Conservation (phyloP, 2,329 filamentous ascomycete genomes). For the Arthrinium phaeospermum region DNA sequence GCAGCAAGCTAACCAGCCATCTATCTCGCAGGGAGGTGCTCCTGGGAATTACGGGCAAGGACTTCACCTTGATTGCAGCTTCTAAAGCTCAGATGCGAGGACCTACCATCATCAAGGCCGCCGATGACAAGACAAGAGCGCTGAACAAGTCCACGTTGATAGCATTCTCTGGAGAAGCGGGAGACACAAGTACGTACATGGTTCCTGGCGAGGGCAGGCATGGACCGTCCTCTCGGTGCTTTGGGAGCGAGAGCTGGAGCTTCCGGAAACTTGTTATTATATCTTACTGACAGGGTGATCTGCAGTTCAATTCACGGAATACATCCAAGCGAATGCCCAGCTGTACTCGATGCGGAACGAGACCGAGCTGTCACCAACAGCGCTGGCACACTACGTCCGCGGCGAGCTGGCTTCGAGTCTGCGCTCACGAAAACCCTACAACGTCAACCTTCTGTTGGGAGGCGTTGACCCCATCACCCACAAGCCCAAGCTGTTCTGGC, state of each 20-base stretch:
- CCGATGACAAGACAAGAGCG: slow-evolving; percentile 93
- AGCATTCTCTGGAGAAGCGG: slow-evolving; percentile 94
- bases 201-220: slow-evolving; percentile 20
- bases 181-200: slow-evolving; percentile 78
- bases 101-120: slow-evolving; percentile 91
- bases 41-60: slow-evolving; percentile 97
- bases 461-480: slow-evolving; percentile 91
- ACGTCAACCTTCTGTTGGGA: slow-evolving; percentile 93
- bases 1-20: slow-evolving; percentile 8
- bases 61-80: slow-evolving; percentile 97
- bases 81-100: slow-evolving; percentile 99
- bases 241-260: not conserved
- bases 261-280: not conserved
- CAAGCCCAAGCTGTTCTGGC: slow-evolving; percentile 93
- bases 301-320: slow-evolving; percentile 97
- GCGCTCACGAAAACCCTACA: slow-evolving; percentile 92
- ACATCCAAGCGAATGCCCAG: slow-evolving; percentile 97
- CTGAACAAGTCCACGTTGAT: slow-evolving; percentile 95
- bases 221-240: not conserved
- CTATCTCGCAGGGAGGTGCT: slow-evolving; percentile 81
- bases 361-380: slow-evolving; percentile 86
- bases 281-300: slow-evolving; percentile 3
- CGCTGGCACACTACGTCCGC: slow-evolving; percentile 91
- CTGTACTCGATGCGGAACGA: slow-evolving; percentile 99
- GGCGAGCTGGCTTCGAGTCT: slow-evolving; percentile 90